Conservation (phyloP, 2,329 filamentous ascomycete species). For the Ophiocordyceps camponoti-floridani region DNA sequence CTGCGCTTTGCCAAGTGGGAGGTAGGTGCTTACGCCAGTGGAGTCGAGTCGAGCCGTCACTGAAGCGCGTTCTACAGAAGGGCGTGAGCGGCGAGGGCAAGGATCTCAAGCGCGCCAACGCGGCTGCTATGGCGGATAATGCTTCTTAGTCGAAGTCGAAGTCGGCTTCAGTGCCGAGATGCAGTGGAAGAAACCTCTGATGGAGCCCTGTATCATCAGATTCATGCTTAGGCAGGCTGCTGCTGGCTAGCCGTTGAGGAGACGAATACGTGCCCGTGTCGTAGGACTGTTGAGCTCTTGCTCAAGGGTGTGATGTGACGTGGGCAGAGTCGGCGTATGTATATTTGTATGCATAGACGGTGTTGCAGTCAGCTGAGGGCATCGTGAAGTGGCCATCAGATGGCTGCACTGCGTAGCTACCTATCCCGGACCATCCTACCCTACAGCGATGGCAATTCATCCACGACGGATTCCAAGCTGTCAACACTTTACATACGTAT, state of each 20-base stretch:
- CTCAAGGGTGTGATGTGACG: too few relatives aligned
- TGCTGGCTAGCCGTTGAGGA: not conserved
- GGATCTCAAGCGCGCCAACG: slow-evolving; percentile 45
- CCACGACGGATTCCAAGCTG: too few relatives aligned
- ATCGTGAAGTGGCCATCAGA: not conserved
- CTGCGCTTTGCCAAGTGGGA: slow-evolving; percentile 88
- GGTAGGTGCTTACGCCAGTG: slow-evolving; percentile 30
- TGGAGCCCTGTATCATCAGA: too few relatives aligned
- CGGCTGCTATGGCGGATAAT: slow-evolving; percentile 17
- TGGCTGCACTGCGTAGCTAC: too few relatives aligned
- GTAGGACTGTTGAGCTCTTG: too few relatives aligned
- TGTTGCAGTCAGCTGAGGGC: not conserved
- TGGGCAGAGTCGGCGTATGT: too few relatives aligned
- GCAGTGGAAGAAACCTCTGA: not conserved
- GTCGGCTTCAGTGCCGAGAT: not conserved
- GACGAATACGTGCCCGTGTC: not conserved
- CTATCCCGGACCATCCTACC: too few relatives aligned
- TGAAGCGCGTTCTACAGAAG: slow-evolving; percentile 42
- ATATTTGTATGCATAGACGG: too few relatives aligned
- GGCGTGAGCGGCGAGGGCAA: slow-evolving; percentile 86
- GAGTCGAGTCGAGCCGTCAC: not conserved
- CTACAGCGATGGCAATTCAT: too few relatives aligned
- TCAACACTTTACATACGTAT: too few relatives aligned
- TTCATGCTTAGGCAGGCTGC: not conserved
- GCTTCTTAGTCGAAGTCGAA: slow-evolving; percentile 10